Evolutionary conservation across 352 stramenopile genomes (phyloP), one percentile per base, ranked within the genome.

Genomic region (Phytopythium litorale): DNA sequence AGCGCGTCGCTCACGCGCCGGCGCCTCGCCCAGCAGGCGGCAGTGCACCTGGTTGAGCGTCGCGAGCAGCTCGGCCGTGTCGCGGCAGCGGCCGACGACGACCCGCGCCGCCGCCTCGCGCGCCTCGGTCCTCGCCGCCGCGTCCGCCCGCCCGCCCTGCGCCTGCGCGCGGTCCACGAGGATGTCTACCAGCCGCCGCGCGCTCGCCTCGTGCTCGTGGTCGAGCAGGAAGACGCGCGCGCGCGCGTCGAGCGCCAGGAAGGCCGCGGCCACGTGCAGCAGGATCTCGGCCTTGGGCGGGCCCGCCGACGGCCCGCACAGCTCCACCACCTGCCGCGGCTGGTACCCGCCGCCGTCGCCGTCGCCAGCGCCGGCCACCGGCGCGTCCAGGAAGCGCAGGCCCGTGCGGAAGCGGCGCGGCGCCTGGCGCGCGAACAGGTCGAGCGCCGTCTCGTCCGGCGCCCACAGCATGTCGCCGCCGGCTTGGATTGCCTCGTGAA

Each of bases 41-140:
- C 86, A 91, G 53, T 91, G 82, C 32, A 91, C 59, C 28, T 89
- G 72, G 58, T 88, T 91, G 23, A 91, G 68, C 45, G 82, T 89
- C 52, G 82, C 79, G 30, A 91, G 76, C 76, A 79, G 87, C 65
- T 91, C 79, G 61, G 87, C 87, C 53, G 82, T 82, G 66, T 91
- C 82, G 21, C 72, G 71, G 55, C 82, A 91, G 46, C 65, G 65
- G 56, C 73, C 88, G 1, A 73, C 65, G 38, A 77, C 55, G 23
- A 88, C 76, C 21, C 73, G 67, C 16, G 57, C 60, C 46, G 87
- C 64, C 33, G 70, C 60, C 19, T 76, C 37, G 42, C 68, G 38
- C 2, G 54, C 65, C 32, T 66, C 33, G 32, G 71, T 53, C 68
- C 38, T 51, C 43, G 42, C 16, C 23, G 11, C 70, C 50, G n/a